phyloP scores from a whole-genome alignment of 2,329 filamentous ascomycete genomes.

The Colletotrichum camelliae region DNA sequence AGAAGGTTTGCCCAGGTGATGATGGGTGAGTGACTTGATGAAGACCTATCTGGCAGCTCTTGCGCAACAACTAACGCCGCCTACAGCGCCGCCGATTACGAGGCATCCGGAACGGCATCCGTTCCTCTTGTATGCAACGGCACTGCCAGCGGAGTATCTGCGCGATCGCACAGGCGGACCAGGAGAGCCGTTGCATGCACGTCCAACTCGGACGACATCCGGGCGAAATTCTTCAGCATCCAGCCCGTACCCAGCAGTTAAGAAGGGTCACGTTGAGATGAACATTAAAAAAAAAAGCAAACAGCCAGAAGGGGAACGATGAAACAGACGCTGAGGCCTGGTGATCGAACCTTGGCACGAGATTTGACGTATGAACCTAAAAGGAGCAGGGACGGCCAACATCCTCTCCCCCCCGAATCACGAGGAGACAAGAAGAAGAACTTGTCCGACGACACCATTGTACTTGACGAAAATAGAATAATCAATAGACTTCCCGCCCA shows the following conservation, averaged over 20 bases:
- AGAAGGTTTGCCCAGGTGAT: constrained; percentile 45
- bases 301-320: neutral
- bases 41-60: neutral
- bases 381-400: neutral
- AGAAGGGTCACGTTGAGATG: neutral
- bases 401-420: neutral
- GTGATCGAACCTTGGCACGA: neutral
- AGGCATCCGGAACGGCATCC: constrained; percentile 33
- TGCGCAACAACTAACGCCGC: neutral
- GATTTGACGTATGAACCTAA: neutral
- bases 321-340: constrained; percentile 7
- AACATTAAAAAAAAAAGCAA: neutral
- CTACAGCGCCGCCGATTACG: constrained; percentile 31
- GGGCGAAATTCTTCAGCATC: constrained; percentile 33
- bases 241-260: constrained; percentile 24
- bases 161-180: neutral
- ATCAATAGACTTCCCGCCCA: neutral
- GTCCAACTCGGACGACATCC: constrained; percentile 35
- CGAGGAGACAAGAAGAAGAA: neutral
- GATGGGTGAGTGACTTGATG: constrained; percentile 36
- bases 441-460: neutral
- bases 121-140: constrained; percentile 14
- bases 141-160: neutral
- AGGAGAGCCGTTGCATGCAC: constrained; percentile 9
- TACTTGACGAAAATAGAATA: neutral